Percentiles rank a stretch among this genome's conserved stretches.
These are phyloP conservation scores for Sporobolomyces roseus DNA, from an alignment of 768 basidiomycete species.

Conservation along the genomic window DNA sequence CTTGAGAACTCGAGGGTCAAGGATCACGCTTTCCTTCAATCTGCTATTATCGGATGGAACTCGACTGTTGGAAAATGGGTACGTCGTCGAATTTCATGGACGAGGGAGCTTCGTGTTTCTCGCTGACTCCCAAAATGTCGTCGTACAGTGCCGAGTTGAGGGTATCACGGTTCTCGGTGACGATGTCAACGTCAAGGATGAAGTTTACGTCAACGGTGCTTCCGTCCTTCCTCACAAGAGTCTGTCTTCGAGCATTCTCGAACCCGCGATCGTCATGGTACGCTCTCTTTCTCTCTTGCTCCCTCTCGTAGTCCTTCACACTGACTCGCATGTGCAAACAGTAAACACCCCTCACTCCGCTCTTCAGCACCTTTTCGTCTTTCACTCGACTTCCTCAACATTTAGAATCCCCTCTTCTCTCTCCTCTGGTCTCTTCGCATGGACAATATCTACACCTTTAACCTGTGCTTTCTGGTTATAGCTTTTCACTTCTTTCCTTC, in stretches of 20 bases:
- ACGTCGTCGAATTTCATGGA: too few relatives aligned
- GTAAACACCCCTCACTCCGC: background rate
- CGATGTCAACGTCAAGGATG: constrained; percentile 55
- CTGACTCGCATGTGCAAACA: background rate
- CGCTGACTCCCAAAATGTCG: too few relatives aligned
- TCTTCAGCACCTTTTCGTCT: background rate
- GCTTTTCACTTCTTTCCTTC: too few relatives aligned
- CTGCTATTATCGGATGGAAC: constrained; percentile 52
- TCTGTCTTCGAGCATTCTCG: constrained; percentile 43
- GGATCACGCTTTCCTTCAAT: constrained; percentile 54
- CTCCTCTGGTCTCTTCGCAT: too few relatives aligned
- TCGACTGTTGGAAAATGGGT: constrained; percentile 45
- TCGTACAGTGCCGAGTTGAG: constrained; percentile 25
- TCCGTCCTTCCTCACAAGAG: constrained; percentile 40
- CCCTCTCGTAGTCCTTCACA: background rate
- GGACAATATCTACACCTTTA: background rate
- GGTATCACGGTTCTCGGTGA: constrained; percentile 53
- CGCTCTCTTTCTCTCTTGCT: background rate
- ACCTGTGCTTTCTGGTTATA: background rate
- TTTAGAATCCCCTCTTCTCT: background rate
- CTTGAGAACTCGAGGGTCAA: constrained; percentile 52
- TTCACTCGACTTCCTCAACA: background rate
- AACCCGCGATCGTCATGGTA: constrained; percentile 47
- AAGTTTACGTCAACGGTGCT: constrained; percentile 48
- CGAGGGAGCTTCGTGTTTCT: too few relatives aligned